phyloP scores from a whole-genome alignment of 805 yeast species.

The Lipomyces starkeyi region DNA sequence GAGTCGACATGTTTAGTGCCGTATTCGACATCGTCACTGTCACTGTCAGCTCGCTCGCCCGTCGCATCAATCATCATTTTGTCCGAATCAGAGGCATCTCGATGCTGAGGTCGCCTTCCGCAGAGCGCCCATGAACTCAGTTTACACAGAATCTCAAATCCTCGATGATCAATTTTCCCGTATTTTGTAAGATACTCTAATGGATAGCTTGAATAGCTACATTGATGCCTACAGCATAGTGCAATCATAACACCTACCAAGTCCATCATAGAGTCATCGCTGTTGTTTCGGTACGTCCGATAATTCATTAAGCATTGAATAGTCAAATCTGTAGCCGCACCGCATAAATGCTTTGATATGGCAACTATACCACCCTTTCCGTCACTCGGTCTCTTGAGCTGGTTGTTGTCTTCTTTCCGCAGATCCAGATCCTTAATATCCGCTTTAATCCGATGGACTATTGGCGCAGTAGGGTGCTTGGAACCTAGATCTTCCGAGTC shows the following conservation, averaged over 20 bases:
- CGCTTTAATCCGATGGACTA: constrained; percentile 63
- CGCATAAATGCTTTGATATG: constrained; percentile 88
- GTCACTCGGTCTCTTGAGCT: constrained; percentile 35
- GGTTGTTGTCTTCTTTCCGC: constrained; percentile 50
- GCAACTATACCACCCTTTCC: constrained; percentile 49
- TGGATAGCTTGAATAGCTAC: constrained; percentile 64
- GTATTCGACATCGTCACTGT: constrained; percentile 2
- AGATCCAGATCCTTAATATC: constrained; percentile 81
- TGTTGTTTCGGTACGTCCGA: not conserved
- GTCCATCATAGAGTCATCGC: not conserved
- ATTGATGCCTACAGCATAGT: constrained; percentile 91
- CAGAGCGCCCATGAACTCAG: constrained; percentile 90
- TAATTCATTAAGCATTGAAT: constrained; percentile 62
- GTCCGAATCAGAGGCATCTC: not conserved
- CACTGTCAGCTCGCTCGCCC: not conserved
- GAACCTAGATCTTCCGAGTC: constrained; percentile 50
- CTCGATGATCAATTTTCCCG: constrained; percentile 40
- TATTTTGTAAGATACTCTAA: constrained; percentile 40
- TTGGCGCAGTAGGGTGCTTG: constrained; percentile 42
- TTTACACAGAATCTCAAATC: constrained; percentile 57
- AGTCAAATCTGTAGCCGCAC: constrained; percentile 91
- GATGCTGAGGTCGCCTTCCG: constrained; percentile 54
- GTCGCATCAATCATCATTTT: not conserved
- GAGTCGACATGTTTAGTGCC: constrained; percentile 14
- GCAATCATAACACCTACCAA: constrained; percentile 72